phyloP scores from a whole-genome alignment of 208 protist species.

The Leishmania lainsoni region DNA sequence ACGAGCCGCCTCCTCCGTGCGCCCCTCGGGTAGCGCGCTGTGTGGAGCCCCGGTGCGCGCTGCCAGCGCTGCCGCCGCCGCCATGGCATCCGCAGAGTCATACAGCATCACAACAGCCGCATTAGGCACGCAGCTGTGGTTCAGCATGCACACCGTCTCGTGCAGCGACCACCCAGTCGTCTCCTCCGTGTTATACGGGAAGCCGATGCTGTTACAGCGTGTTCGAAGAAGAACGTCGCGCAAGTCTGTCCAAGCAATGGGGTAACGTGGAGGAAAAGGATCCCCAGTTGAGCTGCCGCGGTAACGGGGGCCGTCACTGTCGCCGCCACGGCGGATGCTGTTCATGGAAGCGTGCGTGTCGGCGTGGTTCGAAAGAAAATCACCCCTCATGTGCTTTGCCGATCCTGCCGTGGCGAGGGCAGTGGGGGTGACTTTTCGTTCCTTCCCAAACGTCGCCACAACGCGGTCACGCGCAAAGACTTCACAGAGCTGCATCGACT shows the following conservation, averaged over 20 bases:
- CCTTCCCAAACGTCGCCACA: slow-evolving; percentile 41
- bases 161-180: slow-evolving; percentile 82
- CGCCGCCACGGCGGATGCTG: not conserved
- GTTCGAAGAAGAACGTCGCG: slow-evolving; percentile 62
- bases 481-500: slow-evolving; percentile 54
- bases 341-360: not conserved
- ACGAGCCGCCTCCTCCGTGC: slow-evolving; percentile 2
- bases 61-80: slow-evolving; percentile 1
- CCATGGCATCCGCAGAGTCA: slow-evolving; percentile 23
- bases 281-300: slow-evolving; percentile 6
- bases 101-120: slow-evolving; percentile 62
- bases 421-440: not conserved
- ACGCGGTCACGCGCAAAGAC: slow-evolving; percentile 60
- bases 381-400: not conserved
- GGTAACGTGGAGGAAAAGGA: slow-evolving; percentile 36
- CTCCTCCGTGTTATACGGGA: slow-evolving; percentile 63
- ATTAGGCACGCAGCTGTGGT: slow-evolving; percentile 84
- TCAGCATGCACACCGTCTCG: slow-evolving; percentile 74
- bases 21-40: not conserved
- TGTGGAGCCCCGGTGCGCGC: not conserved
- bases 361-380: not conserved
- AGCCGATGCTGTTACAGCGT: slow-evolving; percentile 81
- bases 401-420: not conserved
- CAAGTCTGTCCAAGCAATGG: slow-evolving; percentile 55
- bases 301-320: not conserved